Conservation (phyloP, 2,329 filamentous ascomycete species). For the Talaromyces atroroseus region DNA sequence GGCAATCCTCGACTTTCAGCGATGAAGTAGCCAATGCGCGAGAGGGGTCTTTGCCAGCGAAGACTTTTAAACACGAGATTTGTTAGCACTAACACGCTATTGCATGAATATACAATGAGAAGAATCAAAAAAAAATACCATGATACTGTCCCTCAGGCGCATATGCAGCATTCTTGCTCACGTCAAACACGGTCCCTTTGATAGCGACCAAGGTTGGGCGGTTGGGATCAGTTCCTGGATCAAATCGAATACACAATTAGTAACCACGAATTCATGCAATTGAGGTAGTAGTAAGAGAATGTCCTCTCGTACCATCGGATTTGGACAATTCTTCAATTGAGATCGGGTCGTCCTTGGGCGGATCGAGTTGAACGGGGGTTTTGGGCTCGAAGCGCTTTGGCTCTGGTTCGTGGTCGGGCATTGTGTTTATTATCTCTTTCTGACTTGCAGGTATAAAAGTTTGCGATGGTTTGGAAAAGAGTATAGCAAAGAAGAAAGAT, state of each 20-base stretch:
- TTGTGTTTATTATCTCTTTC: constrained; percentile 12
- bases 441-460: not conserved
- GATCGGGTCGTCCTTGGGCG: constrained; percentile 85
- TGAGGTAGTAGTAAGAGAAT: not conserved
- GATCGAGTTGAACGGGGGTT: constrained; percentile 54
- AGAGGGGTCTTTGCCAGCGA: constrained; percentile 94
- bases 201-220: constrained; percentile 58
- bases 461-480: not conserved
- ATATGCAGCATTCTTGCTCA: constrained; percentile 84
- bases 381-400: constrained; percentile 39
- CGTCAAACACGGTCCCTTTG: constrained; percentile 91
- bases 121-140: constrained; percentile 52
- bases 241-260: not conserved
- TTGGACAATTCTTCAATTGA: constrained; percentile 71
- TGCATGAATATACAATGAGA: not conserved
- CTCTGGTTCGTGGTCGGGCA: constrained; percentile 26
- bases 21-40: constrained; percentile 82
- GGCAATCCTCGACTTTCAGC: constrained; percentile 76
- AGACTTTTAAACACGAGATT: constrained; percentile 49
- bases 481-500: not conserved
- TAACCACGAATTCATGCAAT: not conserved
- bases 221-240: constrained; percentile 33
- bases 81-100: not conserved
- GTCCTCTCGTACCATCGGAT: constrained; percentile 64
- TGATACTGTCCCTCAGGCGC: constrained; percentile 76